These are phyloP conservation scores for Calonectria crousiana DNA, from an alignment of 2,329 filamentous ascomycete genomes.

Conservation along the genomic window DNA sequence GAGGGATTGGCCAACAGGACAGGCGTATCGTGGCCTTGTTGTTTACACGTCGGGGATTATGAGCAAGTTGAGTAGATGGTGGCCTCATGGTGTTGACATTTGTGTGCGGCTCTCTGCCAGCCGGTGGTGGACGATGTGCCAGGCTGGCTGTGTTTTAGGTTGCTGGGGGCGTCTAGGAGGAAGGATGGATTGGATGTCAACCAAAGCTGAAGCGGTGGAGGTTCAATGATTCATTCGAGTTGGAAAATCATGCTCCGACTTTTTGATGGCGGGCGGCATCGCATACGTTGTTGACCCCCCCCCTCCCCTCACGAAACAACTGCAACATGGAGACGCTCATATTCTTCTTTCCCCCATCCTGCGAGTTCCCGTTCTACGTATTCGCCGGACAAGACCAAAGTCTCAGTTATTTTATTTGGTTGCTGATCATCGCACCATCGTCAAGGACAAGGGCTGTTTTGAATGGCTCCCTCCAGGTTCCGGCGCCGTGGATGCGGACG, in stretches of 20 bases:
- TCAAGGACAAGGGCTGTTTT: slow-evolving; percentile 12
- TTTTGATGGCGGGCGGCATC: neutral
- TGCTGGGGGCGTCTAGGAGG: neutral
- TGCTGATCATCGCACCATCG: neutral
- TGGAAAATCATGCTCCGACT: neutral
- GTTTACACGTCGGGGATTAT: neutral
- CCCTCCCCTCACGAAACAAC: slow-evolving; percentile 3
- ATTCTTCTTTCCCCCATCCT: neutral
- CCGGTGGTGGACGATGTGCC: neutral
- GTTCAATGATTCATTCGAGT: neutral
- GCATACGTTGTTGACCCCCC: slow-evolving; percentile 1
- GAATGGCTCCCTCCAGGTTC: slow-evolving; percentile 2
- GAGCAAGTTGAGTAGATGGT: slow-evolving; percentile 3
- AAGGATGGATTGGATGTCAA: neutral
- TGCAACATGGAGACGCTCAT: neutral
- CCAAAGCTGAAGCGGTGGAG: neutral
- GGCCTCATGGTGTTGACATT: slow-evolving; percentile 1
- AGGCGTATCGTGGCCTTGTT: neutral
- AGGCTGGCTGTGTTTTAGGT: neutral
- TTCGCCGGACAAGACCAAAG: neutral
- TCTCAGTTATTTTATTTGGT: neutral
- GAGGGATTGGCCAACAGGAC: neutral
- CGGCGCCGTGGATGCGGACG: neutral
- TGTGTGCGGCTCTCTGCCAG: slow-evolving; percentile 10
- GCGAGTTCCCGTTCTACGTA: too few relatives aligned